phyloP scores from a whole-genome alignment of 768 basidiomycete species.

The Calocybe indica region DNA sequence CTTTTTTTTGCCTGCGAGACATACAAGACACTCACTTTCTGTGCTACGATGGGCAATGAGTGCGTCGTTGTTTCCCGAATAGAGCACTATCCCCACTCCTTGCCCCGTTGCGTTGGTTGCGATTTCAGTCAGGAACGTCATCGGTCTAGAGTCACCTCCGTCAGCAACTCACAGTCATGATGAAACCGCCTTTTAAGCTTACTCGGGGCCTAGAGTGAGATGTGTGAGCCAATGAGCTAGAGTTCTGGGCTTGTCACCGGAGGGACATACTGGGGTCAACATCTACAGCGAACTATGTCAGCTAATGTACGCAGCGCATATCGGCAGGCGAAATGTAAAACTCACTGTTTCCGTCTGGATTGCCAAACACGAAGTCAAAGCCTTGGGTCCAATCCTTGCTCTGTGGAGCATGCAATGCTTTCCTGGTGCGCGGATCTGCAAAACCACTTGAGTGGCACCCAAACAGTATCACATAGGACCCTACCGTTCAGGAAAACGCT shows the following conservation, averaged over 20 bases:
- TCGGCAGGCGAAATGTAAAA: background rate
- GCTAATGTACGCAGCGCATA: conserved; percentile 1
- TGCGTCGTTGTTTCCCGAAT: conserved; percentile 65
- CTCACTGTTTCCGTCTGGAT: conserved; percentile 22
- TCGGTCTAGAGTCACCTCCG: conserved; percentile 34
- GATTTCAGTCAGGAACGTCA: conserved; percentile 59
- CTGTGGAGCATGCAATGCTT: conserved; percentile 64
- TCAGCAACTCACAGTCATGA: background rate
- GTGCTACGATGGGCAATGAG: conserved; percentile 59
- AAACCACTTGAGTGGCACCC: background rate
- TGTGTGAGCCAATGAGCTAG: too few relatives aligned
- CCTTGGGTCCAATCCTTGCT: conserved; percentile 40
- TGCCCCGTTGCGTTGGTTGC: conserved; percentile 56
- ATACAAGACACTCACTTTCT: conserved; percentile 38
- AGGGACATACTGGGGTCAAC: conserved; percentile 30
- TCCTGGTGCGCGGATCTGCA: conserved; percentile 46
- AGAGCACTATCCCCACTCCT: conserved; percentile 48
- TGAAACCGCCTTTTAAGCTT: conserved; percentile 7
- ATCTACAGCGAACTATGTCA: conserved; percentile 10
- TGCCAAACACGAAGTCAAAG: conserved; percentile 34
- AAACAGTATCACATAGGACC: background rate
- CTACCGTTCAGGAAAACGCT: conserved; percentile 59
- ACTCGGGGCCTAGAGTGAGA: conserved; percentile 24
- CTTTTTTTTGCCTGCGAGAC: too few relatives aligned
- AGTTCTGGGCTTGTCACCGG: background rate